Evolutionary conservation across 148 eudicot genomes (phyloP).

Genomic region (Heliamphora exappendiculata): DNA sequence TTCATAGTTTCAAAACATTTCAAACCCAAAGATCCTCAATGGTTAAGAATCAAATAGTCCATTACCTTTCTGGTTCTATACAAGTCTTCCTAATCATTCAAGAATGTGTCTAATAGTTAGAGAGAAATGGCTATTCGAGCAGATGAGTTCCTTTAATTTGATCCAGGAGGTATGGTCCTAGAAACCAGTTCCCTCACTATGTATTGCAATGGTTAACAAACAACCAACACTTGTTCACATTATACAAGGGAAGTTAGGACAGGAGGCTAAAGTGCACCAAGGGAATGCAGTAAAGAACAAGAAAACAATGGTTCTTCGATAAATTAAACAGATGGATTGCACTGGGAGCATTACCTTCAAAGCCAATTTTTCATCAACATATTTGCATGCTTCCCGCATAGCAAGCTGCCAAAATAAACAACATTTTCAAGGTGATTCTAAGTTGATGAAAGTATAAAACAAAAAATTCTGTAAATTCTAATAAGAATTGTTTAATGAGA

Average conservation of each 20-base stretch:
- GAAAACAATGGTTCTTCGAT: neutral
- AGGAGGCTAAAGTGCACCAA: neutral
- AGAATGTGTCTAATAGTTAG: neutral
- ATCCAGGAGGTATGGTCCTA: neutral
- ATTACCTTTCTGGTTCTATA: neutral
- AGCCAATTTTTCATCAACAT: constrained; percentile 86
- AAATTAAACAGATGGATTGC: neutral
- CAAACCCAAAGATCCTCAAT: neutral
- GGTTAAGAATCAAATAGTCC: neutral
- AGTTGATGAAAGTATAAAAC: neutral
- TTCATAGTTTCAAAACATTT: no score
- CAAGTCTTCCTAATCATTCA: neutral
- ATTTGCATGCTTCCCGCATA: constrained; percentile 99
- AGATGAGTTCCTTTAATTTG: neutral
- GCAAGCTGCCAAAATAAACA: constrained; percentile 60
- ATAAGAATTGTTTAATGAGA: neutral
- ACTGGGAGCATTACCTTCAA: constrained; percentile 51
- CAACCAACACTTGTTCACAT: neutral
- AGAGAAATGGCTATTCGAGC: neutral
- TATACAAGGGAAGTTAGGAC: no score
- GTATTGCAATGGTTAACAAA: neutral
- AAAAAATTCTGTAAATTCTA: neutral
- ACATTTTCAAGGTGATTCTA: neutral
- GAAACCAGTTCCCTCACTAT: no score
- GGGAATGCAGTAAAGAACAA: neutral